A percentile compares a stretch with the other conserved stretches of the same genome.
These are phyloP conservation scores for Metschnikowia baotianmanensis DNA, from an alignment of 805 yeast genomes.

Conservation along the genomic window DNA sequence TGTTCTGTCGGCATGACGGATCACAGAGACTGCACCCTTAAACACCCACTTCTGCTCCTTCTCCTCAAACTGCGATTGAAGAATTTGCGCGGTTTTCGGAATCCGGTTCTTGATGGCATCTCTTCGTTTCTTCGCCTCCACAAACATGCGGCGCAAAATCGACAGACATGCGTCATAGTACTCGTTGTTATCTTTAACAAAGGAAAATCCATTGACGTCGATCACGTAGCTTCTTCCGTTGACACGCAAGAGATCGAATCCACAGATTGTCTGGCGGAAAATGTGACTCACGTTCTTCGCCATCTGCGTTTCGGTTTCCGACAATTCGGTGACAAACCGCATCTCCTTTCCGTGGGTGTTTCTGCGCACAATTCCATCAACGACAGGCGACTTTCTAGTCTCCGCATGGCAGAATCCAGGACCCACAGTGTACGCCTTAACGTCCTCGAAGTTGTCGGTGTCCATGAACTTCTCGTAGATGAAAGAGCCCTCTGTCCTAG, in stretches of 20 bases:
- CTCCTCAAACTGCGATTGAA: conserved; percentile 47
- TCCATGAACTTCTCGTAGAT: conserved; percentile 95
- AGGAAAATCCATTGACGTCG: conserved; percentile 97
- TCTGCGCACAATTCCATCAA: conserved; percentile 97
- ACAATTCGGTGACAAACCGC: conserved; percentile 78
- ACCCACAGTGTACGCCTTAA: conserved; percentile 97
- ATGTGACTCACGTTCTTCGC: conserved; percentile 73
- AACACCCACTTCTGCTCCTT: conserved; percentile 92
- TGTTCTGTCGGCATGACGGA: conserved; percentile 97
- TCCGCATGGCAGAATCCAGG: conserved; percentile 92
- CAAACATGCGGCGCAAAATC: conserved; percentile 72
- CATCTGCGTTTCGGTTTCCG: conserved; percentile 72
- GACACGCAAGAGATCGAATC: conserved; percentile 90
- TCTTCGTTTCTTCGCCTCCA: conserved; percentile 46
- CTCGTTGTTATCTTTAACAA: conserved; percentile 85
- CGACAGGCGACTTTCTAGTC: conserved; percentile 97
- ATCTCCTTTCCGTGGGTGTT: conserved; percentile 98
- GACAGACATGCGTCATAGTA: conserved; percentile 84
- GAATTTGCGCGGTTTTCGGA: conserved; percentile 34
- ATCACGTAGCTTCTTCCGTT: conserved; percentile 87
- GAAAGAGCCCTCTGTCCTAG: conserved; percentile 88
- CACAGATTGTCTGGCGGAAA: conserved; percentile 93
- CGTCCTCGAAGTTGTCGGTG: conserved; percentile 97
- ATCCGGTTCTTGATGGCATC: conserved; percentile 39
- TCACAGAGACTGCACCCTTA: conserved; percentile 86